Evolutionary conservation across 2,329 filamentous ascomycete genomes (phyloP).

Genomic region (Penicillium sp.): DNA sequence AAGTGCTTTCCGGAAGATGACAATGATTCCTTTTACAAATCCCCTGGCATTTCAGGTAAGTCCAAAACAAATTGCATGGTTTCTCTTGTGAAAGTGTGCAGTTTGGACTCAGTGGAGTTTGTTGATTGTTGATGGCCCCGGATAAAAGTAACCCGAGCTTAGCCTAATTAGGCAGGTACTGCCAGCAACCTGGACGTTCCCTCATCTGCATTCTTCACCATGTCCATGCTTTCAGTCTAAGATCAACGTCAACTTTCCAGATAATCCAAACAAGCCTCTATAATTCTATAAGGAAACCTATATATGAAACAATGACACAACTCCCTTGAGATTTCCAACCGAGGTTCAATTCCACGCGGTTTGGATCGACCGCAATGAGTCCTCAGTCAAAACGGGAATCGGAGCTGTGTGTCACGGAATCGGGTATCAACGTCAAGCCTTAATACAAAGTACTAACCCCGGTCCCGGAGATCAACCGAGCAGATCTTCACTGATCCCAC

Average conservation of each 20-base stretch:
- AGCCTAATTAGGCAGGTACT: constrained; percentile 22
- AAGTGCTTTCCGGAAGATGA: constrained; percentile 6
- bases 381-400: neutral
- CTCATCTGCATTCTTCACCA: neutral
- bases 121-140: no score
- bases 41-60: constrained; percentile 13
- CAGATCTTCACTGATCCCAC: constrained; percentile 13
- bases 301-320: no score
- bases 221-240: no score
- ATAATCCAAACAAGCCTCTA: no score
- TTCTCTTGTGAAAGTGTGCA: neutral
- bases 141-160: neutral
- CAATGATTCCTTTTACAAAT: constrained; percentile 14
- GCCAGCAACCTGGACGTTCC: constrained; percentile 19
- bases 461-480: neutral
- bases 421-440: neutral
- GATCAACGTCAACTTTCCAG: no score
- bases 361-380: neutral
- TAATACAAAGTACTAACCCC: no score
- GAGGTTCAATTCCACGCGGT: neutral
- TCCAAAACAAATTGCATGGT: neutral
- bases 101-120: neutral
- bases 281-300: no score
- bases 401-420: constrained; percentile 15
- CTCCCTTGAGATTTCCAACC: neutral